These are phyloP conservation scores for Neopestalotiopsis sp. DNA, from an alignment of 2,329 filamentous ascomycete species.

Conservation along the genomic window DNA sequence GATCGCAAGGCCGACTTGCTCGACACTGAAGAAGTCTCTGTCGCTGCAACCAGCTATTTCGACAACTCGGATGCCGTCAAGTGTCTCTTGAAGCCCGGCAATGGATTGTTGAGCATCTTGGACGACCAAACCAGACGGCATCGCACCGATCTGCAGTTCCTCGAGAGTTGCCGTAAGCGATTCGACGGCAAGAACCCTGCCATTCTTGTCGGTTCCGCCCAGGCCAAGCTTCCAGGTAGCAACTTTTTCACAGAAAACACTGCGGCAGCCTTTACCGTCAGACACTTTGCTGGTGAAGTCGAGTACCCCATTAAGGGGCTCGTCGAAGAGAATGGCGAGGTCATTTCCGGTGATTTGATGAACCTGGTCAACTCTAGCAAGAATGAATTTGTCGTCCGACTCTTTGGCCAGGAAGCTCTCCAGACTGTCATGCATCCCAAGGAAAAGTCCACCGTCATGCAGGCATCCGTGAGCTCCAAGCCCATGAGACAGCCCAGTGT, in stretches of 20 bases:
- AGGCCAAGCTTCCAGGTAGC: constrained; percentile 80
- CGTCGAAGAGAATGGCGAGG: constrained; percentile 93
- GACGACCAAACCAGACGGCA: constrained; percentile 94
- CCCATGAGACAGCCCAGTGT: constrained; percentile 92
- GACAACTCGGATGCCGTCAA: constrained; percentile 96
- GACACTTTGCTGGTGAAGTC: constrained; percentile 95
- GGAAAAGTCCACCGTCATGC: constrained; percentile 89
- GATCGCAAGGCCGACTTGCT: constrained; percentile 91
- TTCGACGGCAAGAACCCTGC: constrained; percentile 95
- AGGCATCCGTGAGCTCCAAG: constrained; percentile 95
- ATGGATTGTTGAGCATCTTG: constrained; percentile 90
- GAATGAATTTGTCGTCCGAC: constrained; percentile 84
- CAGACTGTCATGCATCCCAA: constrained; percentile 93
- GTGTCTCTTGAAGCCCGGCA: constrained; percentile 88
- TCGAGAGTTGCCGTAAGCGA: constrained; percentile 89
- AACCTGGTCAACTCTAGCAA: constrained; percentile 89
- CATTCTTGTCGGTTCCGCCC: constrained; percentile 79
- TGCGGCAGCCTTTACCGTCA: constrained; percentile 83
- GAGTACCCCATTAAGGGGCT: constrained; percentile 89
- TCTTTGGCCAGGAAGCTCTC: constrained; percentile 95
- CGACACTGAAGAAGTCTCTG: constrained; percentile 90
- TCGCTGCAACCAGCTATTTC: constrained; percentile 94
- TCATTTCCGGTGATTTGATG: constrained; percentile 94
- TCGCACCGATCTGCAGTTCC: constrained; percentile 84
- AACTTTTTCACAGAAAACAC: constrained; percentile 88